phyloP scores from a whole-genome alignment of 495 filamentous ascomycete genomes.

The Lophium mytilinum region DNA sequence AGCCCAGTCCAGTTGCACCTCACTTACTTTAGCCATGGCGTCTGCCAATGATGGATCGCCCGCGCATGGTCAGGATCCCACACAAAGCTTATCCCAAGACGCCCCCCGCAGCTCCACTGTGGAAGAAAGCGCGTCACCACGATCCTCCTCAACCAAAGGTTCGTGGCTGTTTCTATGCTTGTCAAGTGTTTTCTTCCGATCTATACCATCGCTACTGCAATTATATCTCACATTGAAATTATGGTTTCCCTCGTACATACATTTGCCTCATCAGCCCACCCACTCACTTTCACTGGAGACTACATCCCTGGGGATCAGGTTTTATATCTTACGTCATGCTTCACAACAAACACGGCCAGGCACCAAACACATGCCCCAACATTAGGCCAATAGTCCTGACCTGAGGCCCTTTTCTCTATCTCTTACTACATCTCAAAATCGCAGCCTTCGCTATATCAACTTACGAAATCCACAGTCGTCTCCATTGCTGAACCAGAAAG shows the following conservation, averaged over 20 bases:
- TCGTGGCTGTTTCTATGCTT: slow-evolving; percentile 2
- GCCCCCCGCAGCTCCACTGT: slow-evolving; percentile 1
- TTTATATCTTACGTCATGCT: no score
- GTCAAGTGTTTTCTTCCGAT: not conserved
- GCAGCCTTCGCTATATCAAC: not conserved
- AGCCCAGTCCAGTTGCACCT: not conserved
- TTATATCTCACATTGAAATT: no score
- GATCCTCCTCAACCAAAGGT: slow-evolving; percentile 14
- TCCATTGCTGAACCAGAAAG: slow-evolving; percentile 32
- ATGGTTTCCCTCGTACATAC: no score
- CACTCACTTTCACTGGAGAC: no score
- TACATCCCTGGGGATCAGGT: no score
- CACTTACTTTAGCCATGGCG: slow-evolving; percentile 7
- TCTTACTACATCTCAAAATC: not conserved
- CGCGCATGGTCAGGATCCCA: slow-evolving; percentile 3
- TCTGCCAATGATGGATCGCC: slow-evolving; percentile 6
- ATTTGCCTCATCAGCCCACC: no score
- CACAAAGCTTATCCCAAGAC: slow-evolving; percentile 10
- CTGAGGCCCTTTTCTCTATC: not conserved
- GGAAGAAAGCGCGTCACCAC: slow-evolving; percentile 12
- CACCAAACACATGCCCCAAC: no score
- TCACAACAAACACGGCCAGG: no score
- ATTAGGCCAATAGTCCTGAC: no score
- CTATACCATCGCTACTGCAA: no score
- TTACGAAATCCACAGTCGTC: slow-evolving; percentile 24